phyloP scores from a whole-genome alignment of 2,329 filamentous ascomycete genomes.

The Talaromyces sp. region DNA sequence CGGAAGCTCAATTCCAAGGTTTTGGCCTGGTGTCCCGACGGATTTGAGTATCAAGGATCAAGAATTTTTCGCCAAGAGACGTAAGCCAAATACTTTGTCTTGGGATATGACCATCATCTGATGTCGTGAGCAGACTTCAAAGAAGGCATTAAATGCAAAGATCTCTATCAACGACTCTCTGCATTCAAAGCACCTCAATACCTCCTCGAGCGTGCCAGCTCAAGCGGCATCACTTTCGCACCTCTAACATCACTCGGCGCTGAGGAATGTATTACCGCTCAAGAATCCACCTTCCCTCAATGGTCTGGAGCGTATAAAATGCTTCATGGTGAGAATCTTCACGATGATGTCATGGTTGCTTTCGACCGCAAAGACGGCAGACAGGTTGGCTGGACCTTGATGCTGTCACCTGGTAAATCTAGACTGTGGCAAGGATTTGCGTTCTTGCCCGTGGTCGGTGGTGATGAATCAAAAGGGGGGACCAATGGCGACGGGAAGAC shows the following conservation, averaged over 20 bases:
- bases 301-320: slow-evolving; percentile 2
- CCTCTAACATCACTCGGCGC: background rate
- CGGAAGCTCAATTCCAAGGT: slow-evolving; percentile 1
- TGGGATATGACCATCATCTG: background rate
- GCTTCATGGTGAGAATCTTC: background rate
- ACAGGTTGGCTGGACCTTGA: slow-evolving; percentile 14
- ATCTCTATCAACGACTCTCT: slow-evolving; percentile 10
- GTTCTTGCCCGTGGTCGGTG: slow-evolving; percentile 8
- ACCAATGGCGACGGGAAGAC: background rate
- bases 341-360: slow-evolving; percentile 15
- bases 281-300: slow-evolving; percentile 9
- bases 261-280: slow-evolving; percentile 10
- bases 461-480: background rate
- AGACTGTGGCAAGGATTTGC: slow-evolving; percentile 9
- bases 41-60: slow-evolving; percentile 1
- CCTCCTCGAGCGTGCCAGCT: slow-evolving; percentile 4
- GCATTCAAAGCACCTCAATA: slow-evolving; percentile 9
- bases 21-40: slow-evolving; percentile 11
- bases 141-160: slow-evolving; percentile 1
- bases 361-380: background rate
- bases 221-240: slow-evolving; percentile 7
- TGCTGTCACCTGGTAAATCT: slow-evolving; percentile 9
- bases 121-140: background rate
- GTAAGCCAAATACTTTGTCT: background rate
- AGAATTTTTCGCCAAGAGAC: slow-evolving; percentile 7